These are phyloP conservation scores for Saussurea involucrata DNA, from an alignment of 129 eudicot genomes.

Conservation along the genomic window DNA sequence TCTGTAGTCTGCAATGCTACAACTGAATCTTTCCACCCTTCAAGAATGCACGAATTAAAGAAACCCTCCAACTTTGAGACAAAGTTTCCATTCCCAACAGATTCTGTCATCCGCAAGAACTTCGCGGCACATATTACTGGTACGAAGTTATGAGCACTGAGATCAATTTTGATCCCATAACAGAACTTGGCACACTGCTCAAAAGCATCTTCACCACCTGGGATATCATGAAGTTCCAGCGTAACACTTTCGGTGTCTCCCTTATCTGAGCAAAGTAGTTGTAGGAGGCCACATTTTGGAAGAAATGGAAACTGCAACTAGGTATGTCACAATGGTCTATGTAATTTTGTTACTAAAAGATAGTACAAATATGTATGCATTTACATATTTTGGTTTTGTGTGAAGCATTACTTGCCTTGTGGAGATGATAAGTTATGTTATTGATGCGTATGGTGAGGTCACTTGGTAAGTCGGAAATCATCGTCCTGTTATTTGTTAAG, in stretches of 20 bases:
- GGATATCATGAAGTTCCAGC: slow-evolving; percentile 66
- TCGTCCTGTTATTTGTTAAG: slow-evolving; percentile 37
- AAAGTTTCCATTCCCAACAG: slow-evolving; percentile 59
- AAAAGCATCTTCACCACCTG: slow-evolving; percentile 75
- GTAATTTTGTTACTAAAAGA: slow-evolving; percentile 12
- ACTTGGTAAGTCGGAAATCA: slow-evolving; percentile 56
- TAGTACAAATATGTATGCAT: background rate
- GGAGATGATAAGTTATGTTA: slow-evolving; percentile 61
- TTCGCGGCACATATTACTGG: slow-evolving; percentile 68
- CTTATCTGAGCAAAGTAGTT: slow-evolving; percentile 44
- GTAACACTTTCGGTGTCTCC: slow-evolving; percentile 31
- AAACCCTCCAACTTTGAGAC: slow-evolving; percentile 55
- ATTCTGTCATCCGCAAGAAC: slow-evolving; percentile 66
- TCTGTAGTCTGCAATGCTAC: slow-evolving; percentile 49
- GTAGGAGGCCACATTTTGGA: slow-evolving; percentile 72
- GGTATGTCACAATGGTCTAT: slow-evolving; percentile 31
- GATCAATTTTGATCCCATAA: slow-evolving; percentile 74
- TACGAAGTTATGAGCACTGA: slow-evolving; percentile 75
- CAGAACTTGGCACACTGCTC: slow-evolving; percentile 85
- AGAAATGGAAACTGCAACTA: slow-evolving; percentile 71
- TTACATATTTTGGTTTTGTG: background rate
- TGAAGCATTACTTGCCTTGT: slow-evolving; percentile 47
- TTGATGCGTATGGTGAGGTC: slow-evolving; percentile 56
- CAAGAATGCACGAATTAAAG: slow-evolving; percentile 64
- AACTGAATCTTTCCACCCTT: slow-evolving; percentile 76